Evolutionary conservation across 139 green algal species (phyloP).

Genomic region (Ostreobium quekettii): DNA sequence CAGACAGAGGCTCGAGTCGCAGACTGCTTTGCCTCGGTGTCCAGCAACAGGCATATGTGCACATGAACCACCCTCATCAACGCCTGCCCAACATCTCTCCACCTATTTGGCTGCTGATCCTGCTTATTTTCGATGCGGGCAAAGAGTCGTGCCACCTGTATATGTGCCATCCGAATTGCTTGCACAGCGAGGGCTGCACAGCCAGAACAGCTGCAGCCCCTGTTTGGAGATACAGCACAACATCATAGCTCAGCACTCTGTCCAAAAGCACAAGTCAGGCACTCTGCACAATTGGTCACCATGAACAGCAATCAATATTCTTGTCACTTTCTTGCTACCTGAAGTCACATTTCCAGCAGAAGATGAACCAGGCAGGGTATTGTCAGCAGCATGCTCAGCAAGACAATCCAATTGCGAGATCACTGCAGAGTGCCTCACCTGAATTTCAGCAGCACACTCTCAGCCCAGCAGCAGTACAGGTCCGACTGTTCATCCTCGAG

Average conservation of each 20-base stretch:
- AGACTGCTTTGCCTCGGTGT: conserved; percentile 45
- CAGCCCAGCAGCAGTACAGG: conserved; percentile 57
- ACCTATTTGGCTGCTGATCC: conserved; percentile 20
- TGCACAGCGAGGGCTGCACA: conserved; percentile 50
- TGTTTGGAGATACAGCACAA: conserved; percentile 18
- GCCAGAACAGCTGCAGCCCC: conserved; percentile 49
- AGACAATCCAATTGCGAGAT: too few species aligned
- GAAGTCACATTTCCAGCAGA: too few species aligned
- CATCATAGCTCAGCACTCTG: too few species aligned
- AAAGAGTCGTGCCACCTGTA: conserved; percentile 42
- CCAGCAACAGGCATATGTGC: conserved; percentile 55
- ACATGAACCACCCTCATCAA: conserved; percentile 47
- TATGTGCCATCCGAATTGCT: conserved; percentile 49
- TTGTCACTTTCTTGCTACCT: too few species aligned
- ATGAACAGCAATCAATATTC: too few species aligned
- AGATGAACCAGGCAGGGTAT: too few species aligned
- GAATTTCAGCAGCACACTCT: conserved; percentile 57
- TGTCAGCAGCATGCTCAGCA: too few species aligned
- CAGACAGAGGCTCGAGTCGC: conserved; percentile 45
- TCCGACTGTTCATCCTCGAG: conserved; percentile 56
- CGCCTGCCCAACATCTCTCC: conserved; percentile 31
- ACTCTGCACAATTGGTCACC: too few species aligned
- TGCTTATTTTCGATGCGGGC: conserved; percentile 32
- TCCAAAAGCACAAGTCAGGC: too few species aligned
- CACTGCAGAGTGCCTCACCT: conserved; percentile 23